Evolutionary conservation across 331 rosid genomes (phyloP), one percentile per base, ranked within the genome.

Genomic region (Pyrus hybrid): DNA sequence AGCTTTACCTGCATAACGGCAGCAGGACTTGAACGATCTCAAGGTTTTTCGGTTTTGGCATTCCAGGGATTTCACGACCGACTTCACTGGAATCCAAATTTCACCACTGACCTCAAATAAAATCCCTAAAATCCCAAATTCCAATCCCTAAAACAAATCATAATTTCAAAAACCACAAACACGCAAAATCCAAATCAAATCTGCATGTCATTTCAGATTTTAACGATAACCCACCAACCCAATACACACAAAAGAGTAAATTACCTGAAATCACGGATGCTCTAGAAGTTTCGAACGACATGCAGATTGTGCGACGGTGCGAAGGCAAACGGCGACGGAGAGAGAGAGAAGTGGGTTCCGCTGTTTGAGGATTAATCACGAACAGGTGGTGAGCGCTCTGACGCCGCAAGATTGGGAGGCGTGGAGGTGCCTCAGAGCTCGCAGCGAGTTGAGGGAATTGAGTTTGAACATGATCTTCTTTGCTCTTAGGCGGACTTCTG

Each of bases 201-300:
- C 67, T 14, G 67, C 5, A 7, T 14, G 67, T 62, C 67, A 16
- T 60, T 62, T 26, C 37, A 3, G 20, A 62, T 11, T 3, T 62
- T 8, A 8, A 23, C 69, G 33, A 30, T 33, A 30, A 32, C 30
- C 49, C 75, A 13, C 16, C 62, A 28, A 49, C 45, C 23, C 12
- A 35, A 33, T 7, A 28, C 63, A 3, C 41, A 5, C 25, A 5
- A 11, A 60, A 69, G 13, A 25, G n/a, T 10, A 67, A 68, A 74
- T 71, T 43, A 94, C 92, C 90, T 87, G 75, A 85, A 76, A 69
- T 91, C 95, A 35, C 93, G 89, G 63, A 73, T 87, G 11, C 86
- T 75, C 25, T 96, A 93, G 73, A 86, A 66, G 51, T 71, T 68
- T 35, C 99, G 96, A 18, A 86, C 80, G 41, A 89, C 66, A 81